These are phyloP conservation scores for Daldinia decipiens DNA, from an alignment of 495 filamentous ascomycete species.

Conservation along the genomic window DNA sequence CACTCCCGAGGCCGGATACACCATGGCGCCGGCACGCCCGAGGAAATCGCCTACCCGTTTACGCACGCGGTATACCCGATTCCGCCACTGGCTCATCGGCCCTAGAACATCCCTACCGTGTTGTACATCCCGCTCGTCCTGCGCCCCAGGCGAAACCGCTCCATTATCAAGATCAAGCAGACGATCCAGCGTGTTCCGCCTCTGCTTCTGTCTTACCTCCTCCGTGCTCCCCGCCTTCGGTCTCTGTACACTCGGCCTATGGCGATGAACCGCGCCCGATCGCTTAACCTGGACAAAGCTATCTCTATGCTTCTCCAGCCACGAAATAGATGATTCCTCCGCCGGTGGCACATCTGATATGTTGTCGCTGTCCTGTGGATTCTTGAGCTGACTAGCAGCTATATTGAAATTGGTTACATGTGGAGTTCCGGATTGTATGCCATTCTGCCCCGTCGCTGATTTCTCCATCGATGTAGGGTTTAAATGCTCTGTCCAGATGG, in stretches of 20 bases:
- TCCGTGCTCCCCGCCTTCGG: background rate
- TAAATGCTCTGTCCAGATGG: background rate
- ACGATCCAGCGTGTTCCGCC: background rate
- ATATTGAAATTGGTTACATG: background rate
- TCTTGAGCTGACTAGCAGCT: background rate
- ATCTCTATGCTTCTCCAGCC: constrained; percentile 4
- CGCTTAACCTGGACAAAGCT: background rate
- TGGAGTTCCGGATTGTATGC: background rate
- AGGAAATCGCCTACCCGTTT: constrained; percentile 2
- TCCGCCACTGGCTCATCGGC: background rate
- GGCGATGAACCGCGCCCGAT: background rate
- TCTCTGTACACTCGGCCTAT: background rate
- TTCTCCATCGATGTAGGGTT: background rate
- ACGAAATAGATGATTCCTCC: background rate
- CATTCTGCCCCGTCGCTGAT: background rate
- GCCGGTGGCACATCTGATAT: background rate
- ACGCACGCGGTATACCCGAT: background rate
- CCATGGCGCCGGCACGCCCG: background rate
- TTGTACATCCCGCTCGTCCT: background rate
- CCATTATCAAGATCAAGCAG: background rate
- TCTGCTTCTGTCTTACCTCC: background rate
- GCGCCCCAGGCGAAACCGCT: background rate
- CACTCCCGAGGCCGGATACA: background rate
- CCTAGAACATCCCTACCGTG: background rate
- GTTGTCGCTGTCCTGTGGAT: background rate